A percentile compares a stretch with the other conserved stretches of the same genome.
Evolutionary conservation across 1,284 basidiomycete genomes (phyloP).

Genomic region (Spongiforma sp.): DNA sequence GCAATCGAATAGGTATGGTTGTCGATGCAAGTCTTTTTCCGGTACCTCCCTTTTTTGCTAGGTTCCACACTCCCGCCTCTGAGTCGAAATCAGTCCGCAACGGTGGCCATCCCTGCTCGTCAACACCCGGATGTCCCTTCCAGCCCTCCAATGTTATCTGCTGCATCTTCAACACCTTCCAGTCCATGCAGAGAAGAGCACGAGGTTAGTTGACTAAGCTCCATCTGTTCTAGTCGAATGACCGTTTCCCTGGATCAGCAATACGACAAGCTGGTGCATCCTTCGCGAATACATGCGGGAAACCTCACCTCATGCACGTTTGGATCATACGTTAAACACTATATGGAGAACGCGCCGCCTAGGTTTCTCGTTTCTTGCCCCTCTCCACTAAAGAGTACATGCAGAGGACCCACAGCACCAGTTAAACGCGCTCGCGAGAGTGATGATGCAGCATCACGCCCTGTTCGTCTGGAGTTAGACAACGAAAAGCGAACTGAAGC

Average conservation of each 20-base stretch:
- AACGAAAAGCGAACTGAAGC: not conserved
- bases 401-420: conserved; percentile 21
- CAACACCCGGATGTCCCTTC: conserved; percentile 14
- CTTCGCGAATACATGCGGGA: conserved; percentile 62
- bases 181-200: conserved; percentile 31
- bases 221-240: no score
- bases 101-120: not conserved
- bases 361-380: not conserved
- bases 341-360: conserved; percentile 60
- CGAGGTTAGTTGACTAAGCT: conserved; percentile 17
- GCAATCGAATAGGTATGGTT: conserved; percentile 6
- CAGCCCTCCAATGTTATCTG: conserved; percentile 27
- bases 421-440: conserved; percentile 21
- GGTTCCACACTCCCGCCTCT: conserved; percentile 14
- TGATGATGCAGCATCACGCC: conserved; percentile 22
- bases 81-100: conserved; percentile 7
- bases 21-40: conserved; percentile 18
- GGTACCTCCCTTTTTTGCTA: not conserved
- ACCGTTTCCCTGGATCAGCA: no score
- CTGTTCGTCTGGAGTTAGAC: not conserved
- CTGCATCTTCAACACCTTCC: conserved; percentile 35
- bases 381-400: conserved; percentile 7
- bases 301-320: conserved; percentile 73
- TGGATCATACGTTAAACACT: conserved; percentile 76
- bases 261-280: conserved; percentile 62